phyloP scores from a whole-genome alignment of 1,284 basidiomycete species.

The Austropuccinia psidii region DNA sequence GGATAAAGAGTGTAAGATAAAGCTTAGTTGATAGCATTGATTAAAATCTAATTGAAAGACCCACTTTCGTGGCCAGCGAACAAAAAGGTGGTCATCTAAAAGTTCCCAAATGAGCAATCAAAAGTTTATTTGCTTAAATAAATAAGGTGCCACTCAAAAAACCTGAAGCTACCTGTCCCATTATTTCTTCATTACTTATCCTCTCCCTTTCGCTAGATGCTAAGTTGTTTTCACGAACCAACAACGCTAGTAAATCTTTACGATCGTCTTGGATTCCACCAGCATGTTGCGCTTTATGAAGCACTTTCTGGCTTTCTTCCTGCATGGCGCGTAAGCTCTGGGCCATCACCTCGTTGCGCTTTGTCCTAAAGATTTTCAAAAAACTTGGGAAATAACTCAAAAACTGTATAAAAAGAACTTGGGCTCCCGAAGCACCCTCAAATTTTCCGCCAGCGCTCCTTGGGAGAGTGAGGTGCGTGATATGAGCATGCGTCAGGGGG shows the following conservation, averaged over 20 bases:
- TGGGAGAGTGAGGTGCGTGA: background rate
- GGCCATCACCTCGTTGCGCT: background rate
- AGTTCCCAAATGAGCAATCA: background rate
- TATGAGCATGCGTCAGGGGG: background rate
- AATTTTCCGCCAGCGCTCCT: background rate
- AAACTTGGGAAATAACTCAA: background rate
- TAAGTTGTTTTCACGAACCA: background rate
- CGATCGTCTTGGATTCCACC: slow-evolving; percentile 4
- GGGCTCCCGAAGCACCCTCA: too few relatives aligned
- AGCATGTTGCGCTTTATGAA: slow-evolving; percentile 1
- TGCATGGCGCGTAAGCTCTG: background rate
- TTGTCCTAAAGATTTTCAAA: background rate
- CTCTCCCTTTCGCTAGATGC: background rate
- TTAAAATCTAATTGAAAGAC: background rate
- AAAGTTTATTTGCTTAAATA: background rate
- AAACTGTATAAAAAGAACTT: too few relatives aligned
- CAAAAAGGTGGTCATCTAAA: background rate
- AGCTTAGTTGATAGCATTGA: background rate
- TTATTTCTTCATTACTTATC: background rate
- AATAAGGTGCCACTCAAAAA: background rate
- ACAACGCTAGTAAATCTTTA: slow-evolving; percentile 2
- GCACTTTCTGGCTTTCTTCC: background rate
- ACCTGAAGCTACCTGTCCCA: background rate
- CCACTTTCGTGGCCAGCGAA: background rate
- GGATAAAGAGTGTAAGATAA: background rate